phyloP scores from a whole-genome alignment of 2,329 filamentous ascomycete genomes.

The Beauveria sp. region DNA sequence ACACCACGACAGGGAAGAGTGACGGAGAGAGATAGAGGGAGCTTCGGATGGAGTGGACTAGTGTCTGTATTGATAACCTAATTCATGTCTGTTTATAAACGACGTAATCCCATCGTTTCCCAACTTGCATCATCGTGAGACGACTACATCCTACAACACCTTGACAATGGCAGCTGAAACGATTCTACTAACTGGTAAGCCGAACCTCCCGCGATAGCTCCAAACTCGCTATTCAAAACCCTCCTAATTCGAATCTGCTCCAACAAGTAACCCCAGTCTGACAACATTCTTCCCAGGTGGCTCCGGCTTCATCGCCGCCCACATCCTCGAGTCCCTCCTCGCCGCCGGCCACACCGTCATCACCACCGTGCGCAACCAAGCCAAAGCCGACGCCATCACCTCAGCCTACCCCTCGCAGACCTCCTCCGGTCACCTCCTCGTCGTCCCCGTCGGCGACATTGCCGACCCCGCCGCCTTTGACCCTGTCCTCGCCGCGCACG shows the following conservation, averaged over 20 bases:
- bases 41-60: neutral
- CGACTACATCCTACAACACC: neutral
- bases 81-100: neutral
- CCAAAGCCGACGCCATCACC: constrained; percentile 45
- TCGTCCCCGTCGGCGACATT: constrained; percentile 68
- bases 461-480: constrained; percentile 68
- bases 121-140: neutral
- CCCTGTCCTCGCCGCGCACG: constrained; percentile 44
- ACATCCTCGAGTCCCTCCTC: constrained; percentile 48
- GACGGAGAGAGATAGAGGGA: neutral
- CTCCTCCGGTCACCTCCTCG: constrained; percentile 29
- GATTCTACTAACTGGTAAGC: constrained; percentile 7
- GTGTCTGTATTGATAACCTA: neutral
- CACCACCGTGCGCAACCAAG: constrained; percentile 48
- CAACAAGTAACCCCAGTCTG: neutral
- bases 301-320: constrained; percentile 48
- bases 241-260: too few relatives aligned
- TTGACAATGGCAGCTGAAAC: constrained; percentile 1
- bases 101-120: neutral
- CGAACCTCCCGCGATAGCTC: neutral
- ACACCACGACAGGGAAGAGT: neutral
- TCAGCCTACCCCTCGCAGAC: constrained; percentile 33
- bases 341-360: constrained; percentile 42
- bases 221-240: neutral
- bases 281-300: constrained; percentile 28